Conservation (phyloP, 169 alveolate genomes). For the Plasmodium inui region DNA sequence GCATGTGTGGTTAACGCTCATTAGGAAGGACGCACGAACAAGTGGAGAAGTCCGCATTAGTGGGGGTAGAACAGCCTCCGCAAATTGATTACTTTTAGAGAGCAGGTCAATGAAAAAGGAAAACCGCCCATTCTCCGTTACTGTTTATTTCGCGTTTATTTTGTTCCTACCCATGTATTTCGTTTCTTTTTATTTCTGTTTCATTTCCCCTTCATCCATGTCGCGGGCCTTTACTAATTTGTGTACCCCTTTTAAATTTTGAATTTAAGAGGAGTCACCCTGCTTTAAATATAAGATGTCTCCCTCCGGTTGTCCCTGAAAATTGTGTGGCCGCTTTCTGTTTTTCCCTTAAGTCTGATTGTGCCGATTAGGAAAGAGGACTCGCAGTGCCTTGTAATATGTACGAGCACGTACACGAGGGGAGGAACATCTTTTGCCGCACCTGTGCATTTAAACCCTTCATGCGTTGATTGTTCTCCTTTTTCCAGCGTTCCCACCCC, state of each 20-base stretch:
- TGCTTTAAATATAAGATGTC: constrained; percentile 21
- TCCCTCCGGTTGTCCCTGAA: background rate
- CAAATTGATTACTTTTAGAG: background rate
- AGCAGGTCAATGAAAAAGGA: background rate
- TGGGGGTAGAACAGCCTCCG: background rate
- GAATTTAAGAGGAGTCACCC: constrained; percentile 10
- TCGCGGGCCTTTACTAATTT: background rate
- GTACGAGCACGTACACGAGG: background rate
- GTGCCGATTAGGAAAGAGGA: background rate
- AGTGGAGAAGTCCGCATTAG: background rate
- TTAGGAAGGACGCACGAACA: background rate
- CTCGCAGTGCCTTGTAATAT: background rate
- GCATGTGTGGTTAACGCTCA: background rate
- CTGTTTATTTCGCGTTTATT: background rate
- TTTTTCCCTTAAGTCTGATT: background rate
- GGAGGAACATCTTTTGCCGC: background rate
- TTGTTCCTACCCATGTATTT: background rate
- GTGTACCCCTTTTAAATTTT: background rate
- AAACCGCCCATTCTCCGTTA: background rate
- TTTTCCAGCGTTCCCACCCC: background rate
- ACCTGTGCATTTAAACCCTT: background rate
- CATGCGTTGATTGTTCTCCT: background rate
- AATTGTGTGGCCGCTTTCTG: background rate
- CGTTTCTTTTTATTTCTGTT: background rate
- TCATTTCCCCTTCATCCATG: background rate